Percentiles rank a stretch among this genome's conserved stretches.
These are phyloP conservation scores for Cornus florida DNA, from an alignment of 148 eudicot species.

Conservation along the genomic window DNA sequence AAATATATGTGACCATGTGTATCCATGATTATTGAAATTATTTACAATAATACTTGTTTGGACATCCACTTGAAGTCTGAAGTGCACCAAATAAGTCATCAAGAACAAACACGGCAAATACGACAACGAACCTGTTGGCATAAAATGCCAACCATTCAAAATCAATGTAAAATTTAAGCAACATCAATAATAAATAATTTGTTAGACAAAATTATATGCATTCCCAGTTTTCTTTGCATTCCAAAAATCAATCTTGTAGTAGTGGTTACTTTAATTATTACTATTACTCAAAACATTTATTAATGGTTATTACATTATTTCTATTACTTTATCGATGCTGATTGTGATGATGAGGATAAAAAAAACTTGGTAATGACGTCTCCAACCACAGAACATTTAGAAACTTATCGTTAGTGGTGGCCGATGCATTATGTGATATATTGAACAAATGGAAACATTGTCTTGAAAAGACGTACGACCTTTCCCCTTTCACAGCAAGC, in stretches of 20 bases:
- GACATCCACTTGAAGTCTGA: background rate
- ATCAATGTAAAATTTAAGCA: background rate
- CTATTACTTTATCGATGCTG: background rate
- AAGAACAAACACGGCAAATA: background rate
- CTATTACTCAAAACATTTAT: too few species aligned
- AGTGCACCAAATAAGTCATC: background rate
- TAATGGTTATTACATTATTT: too few species aligned
- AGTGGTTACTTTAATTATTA: too few species aligned
- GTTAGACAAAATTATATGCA: background rate
- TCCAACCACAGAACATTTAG: background rate
- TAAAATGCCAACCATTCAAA: background rate
- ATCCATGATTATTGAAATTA: background rate
- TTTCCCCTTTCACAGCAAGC: slow-evolving; percentile 92
- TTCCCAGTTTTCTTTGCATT: background rate
- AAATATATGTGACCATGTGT: background rate
- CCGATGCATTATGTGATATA: background rate
- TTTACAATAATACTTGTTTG: background rate
- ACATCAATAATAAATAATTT: background rate
- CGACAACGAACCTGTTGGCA: background rate
- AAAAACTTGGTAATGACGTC: background rate
- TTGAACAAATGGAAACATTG: background rate
- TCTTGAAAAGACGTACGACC: slow-evolving; percentile 34
- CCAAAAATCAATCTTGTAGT: background rate
- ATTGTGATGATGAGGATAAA: background rate
- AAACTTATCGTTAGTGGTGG: background rate